A percentile compares a stretch with the other conserved stretches of the same genome.
Evolutionary conservation across 805 yeast species (phyloP).

Genomic region (Pichia sporocuriosa): DNA sequence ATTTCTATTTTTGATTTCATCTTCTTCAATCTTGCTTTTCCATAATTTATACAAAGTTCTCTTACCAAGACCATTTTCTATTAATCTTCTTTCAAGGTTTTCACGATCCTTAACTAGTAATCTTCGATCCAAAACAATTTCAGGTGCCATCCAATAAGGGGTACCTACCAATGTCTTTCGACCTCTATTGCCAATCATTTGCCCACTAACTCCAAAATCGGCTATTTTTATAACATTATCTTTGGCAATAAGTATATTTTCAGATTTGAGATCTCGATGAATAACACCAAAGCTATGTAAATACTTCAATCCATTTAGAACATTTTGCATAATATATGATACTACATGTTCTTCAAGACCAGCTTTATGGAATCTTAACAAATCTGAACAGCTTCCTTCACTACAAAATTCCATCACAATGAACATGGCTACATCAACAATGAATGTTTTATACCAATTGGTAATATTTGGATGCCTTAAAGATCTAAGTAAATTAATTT

Average conservation of each 20-base stretch:
- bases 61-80: conserved; percentile 7
- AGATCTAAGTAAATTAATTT: conserved; percentile 66
- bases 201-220: conserved; percentile 94
- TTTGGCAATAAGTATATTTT: conserved; percentile 71
- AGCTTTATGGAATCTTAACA: conserved; percentile 47
- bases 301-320: conserved; percentile 65
- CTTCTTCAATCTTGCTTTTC: conserved; percentile 6
- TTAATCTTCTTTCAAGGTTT: conserved; percentile 9
- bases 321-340: conserved; percentile 55
- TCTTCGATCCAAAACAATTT: conserved; percentile 48
- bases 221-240: conserved; percentile 79
- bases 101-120: conserved; percentile 8
- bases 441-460: conserved; percentile 54
- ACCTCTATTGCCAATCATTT: conserved; percentile 47
- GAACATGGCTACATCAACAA: conserved; percentile 67
- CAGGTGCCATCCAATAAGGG: conserved; percentile 89
- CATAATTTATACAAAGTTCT: conserved; percentile 11
- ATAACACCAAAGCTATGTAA: conserved; percentile 69
- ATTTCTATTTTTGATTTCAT: background rate
- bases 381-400: conserved; percentile 84
- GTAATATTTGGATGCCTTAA: conserved; percentile 65
- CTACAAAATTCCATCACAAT: conserved; percentile 94
- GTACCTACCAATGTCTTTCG: conserved; percentile 51
- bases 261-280: conserved; percentile 92
- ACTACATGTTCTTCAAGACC: conserved; percentile 52